These are phyloP conservation scores for Pelargonium australe DNA, from an alignment of 441 rosid genomes.

Conservation along the genomic window DNA sequence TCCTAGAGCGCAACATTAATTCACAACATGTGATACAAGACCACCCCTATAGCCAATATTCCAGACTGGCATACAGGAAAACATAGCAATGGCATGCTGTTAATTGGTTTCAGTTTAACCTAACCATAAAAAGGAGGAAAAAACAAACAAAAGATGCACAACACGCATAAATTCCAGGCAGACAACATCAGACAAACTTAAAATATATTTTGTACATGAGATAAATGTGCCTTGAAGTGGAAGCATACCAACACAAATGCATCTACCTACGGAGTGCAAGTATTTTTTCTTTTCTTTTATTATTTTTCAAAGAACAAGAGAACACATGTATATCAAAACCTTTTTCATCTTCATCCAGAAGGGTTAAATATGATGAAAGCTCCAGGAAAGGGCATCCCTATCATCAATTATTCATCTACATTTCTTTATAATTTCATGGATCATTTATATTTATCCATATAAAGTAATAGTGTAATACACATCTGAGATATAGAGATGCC, in stretches of 20 bases:
- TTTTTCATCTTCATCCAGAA: neutral
- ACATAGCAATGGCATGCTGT: neutral
- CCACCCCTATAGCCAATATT: neutral
- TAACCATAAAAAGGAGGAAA: too few species aligned
- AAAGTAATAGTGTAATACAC: neutral
- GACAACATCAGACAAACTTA: too few species aligned
- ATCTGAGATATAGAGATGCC: neutral
- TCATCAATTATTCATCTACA: neutral
- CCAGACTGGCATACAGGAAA: neutral
- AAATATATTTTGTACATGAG: too few species aligned
- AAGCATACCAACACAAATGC: neutral
- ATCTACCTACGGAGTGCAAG: neutral
- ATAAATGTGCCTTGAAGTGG: too few species aligned
- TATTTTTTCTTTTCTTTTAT: neutral
- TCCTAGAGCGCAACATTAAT: neutral
- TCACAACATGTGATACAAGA: neutral
- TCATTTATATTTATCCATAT: neutral
- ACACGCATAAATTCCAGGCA: too few species aligned
- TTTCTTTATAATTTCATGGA: neutral
- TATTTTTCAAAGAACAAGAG: neutral
- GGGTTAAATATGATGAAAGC: neutral
- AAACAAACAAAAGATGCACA: too few species aligned
- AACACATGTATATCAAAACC: neutral
- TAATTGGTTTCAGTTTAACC: too few species aligned
- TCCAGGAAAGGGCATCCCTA: neutral